These are phyloP conservation scores for Calycina herbarum DNA, from an alignment of 2,329 filamentous ascomycete genomes.

Conservation along the genomic window DNA sequence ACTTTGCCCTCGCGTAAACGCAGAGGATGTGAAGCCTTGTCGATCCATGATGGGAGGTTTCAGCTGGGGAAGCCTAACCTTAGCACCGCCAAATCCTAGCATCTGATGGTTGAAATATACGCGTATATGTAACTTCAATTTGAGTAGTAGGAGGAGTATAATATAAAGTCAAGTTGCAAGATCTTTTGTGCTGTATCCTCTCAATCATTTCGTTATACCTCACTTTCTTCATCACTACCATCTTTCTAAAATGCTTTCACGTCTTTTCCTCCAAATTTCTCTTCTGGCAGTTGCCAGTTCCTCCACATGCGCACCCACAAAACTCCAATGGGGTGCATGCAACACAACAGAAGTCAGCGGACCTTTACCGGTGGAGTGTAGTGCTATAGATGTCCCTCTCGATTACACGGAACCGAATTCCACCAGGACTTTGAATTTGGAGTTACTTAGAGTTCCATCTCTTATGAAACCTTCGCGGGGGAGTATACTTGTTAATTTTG, in stretches of 20 bases:
- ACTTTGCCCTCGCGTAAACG: background rate
- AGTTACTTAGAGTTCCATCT: constrained; percentile 15
- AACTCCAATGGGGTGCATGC: background rate
- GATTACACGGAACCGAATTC: constrained; percentile 17
- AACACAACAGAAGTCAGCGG: background rate
- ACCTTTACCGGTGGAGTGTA: constrained; percentile 9
- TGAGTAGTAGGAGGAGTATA: background rate
- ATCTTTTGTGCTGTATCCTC: background rate
- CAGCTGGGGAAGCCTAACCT: background rate
- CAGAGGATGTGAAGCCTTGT: background rate
- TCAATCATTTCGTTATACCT: background rate
- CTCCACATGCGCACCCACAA: background rate
- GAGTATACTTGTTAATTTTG: constrained; percentile 21
- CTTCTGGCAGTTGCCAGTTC: background rate
- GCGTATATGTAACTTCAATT: background rate
- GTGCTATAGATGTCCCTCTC: constrained; percentile 15
- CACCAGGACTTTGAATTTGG: constrained; percentile 10
- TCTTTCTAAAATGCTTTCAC: background rate
- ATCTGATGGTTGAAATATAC: background rate
- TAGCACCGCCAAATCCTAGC: background rate
- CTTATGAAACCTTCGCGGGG: constrained; percentile 12
- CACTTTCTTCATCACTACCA: background rate
- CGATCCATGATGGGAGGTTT: background rate
- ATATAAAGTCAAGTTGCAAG: background rate
- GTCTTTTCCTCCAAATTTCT: background rate